Evolutionary conservation across 2,329 filamentous ascomycete genomes (phyloP).

Genomic region (Cytospora mali): DNA sequence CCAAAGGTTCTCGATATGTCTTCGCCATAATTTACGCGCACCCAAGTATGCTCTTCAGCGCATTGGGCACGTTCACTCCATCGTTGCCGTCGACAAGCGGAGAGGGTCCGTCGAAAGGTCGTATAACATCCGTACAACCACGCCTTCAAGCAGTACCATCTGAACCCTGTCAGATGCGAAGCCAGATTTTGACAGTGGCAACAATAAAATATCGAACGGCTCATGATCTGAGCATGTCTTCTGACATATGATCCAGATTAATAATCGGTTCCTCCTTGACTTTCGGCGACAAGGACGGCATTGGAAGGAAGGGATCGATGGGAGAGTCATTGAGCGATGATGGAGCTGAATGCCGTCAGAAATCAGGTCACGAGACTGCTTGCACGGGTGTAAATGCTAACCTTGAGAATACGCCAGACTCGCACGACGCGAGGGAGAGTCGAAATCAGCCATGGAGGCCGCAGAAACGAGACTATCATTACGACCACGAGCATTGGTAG

Average conservation of each 20-base stretch:
- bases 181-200: not conserved
- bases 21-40: not conserved
- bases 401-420: conserved; percentile 15
- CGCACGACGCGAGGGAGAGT: conserved; percentile 7
- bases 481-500: conserved; percentile 32
- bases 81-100: not conserved
- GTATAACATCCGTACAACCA: not conserved
- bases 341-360: conserved; percentile 1
- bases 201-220: too few species aligned
- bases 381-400: not conserved
- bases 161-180: not conserved
- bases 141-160: not conserved
- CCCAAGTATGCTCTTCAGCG: not conserved
- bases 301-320: conserved; percentile 14
- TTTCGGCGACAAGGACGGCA: conserved; percentile 15
- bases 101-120: not conserved
- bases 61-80: not conserved
- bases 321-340: conserved; percentile 14
- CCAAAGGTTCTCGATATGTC: not conserved
- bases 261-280: conserved; percentile 10
- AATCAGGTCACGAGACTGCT: not conserved
- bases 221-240: conserved; percentile 5
- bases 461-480: conserved; percentile 32
- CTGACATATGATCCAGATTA: conserved; percentile 12
- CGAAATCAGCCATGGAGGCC: conserved; percentile 8